A percentile compares a stretch with the other conserved stretches of the same genome.
Conservation (phyloP, 2,329 filamentous ascomycete species). For the Arthrobotrys pseudoclavata region DNA sequence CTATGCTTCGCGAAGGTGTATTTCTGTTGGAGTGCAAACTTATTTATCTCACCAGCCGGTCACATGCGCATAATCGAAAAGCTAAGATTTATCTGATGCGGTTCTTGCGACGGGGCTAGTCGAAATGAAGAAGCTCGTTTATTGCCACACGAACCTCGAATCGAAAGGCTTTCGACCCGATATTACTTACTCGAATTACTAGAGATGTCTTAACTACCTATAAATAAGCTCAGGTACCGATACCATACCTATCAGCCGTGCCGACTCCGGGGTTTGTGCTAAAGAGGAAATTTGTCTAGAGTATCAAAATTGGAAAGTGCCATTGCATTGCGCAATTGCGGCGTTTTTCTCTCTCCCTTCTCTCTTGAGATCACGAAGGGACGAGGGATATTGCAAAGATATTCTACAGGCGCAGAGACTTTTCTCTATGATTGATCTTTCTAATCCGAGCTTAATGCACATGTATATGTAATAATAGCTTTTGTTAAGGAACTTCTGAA, state of each 20-base stretch:
- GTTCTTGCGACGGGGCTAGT: conserved; percentile 36
- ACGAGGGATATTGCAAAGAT: conserved; percentile 20
- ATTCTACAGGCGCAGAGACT: neutral
- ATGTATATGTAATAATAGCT: conserved; percentile 30
- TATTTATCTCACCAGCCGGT: conserved; percentile 3
- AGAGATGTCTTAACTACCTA: conserved; percentile 33
- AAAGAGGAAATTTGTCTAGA: conserved; percentile 25
- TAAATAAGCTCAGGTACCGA: conserved; percentile 46
- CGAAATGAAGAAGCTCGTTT: conserved; percentile 50
- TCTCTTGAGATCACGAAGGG: neutral
- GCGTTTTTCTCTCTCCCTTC: conserved; percentile 6
- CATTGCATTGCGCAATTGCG: conserved; percentile 38
- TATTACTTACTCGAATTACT: conserved; percentile 35
- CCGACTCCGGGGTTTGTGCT: conserved; percentile 38
- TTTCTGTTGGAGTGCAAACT: conserved; percentile 5
- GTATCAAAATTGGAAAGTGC: conserved; percentile 38
- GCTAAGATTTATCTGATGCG: conserved; percentile 16
- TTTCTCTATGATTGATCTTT: conserved; percentile 14
- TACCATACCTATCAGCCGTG: conserved; percentile 43
- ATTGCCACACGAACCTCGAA: conserved; percentile 35
- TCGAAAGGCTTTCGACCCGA: conserved; percentile 42
- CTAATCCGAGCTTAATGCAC: conserved; percentile 29
- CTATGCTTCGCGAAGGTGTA: conserved; percentile 22
- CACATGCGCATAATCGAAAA: conserved; percentile 37
- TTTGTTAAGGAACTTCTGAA: conserved; percentile 38